Evolutionary conservation across 345 rosid genomes (phyloP).

Genomic region (Turritis glabra): DNA sequence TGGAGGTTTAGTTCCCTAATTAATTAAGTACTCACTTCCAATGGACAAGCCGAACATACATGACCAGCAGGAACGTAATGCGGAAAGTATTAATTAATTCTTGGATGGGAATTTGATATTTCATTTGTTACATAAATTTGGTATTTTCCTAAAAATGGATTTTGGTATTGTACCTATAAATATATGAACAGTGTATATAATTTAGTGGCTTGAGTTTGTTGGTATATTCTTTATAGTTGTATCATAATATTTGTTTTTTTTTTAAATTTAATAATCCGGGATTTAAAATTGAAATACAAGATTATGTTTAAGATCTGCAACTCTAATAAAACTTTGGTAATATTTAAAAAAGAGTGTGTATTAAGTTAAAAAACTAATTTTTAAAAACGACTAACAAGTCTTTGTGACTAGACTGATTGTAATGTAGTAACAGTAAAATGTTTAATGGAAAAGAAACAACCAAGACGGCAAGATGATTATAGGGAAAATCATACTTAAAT

Average conservation of each 20-base stretch:
- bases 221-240: background rate
- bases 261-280: background rate
- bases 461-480: background rate
- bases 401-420: background rate
- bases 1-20: constrained; percentile 27
- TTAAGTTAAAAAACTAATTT: background rate
- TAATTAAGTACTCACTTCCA: constrained; percentile 27
- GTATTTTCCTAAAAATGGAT: background rate
- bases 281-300: background rate
- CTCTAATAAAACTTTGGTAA: background rate
- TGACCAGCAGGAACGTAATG: background rate
- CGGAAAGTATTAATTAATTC: constrained; percentile 1
- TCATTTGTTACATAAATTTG: background rate
- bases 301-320: background rate
- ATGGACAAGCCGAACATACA: constrained; percentile 9
- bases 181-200: background rate
- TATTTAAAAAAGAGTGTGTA: background rate
- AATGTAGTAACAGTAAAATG: background rate
- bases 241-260: background rate
- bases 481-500: background rate
- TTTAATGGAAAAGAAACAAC: background rate
- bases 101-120: background rate
- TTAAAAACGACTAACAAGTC: background rate
- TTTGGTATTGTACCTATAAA: background rate
- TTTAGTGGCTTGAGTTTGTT: background rate